Evolutionary conservation across 345 rosid genomes (phyloP).

Genomic region (Hibiscus tridactylites): DNA sequence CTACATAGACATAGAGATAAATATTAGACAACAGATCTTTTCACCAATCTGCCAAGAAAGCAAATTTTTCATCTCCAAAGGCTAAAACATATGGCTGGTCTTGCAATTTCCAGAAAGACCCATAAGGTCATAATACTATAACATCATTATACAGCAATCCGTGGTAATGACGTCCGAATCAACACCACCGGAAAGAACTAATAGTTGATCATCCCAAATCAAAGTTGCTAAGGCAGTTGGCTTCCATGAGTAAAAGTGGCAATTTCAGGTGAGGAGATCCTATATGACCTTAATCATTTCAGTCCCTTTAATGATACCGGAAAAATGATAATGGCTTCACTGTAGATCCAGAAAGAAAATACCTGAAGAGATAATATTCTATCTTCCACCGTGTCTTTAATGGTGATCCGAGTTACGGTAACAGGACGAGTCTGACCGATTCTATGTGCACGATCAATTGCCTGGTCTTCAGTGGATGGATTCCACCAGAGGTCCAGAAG

Average conservation of each 20-base stretch:
- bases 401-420: constrained; percentile 79
- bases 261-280: not conserved
- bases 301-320: not conserved
- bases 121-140: not conserved
- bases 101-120: not conserved
- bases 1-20: constrained; percentile 27
- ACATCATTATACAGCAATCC: not conserved
- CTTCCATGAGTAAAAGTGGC: not conserved
- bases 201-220: not conserved
- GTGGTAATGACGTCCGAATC: not conserved
- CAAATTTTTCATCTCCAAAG: not conserved
- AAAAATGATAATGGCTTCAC: not conserved
- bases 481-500: constrained; percentile 99
- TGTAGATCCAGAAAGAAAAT: constrained; percentile 7
- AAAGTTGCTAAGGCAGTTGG: not conserved
- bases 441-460: constrained; percentile 94
- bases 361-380: constrained; percentile 87
- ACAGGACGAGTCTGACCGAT: constrained; percentile 97
- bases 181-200: not conserved
- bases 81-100: not conserved
- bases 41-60: not conserved
- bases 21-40: not conserved
- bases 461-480: constrained; percentile 96
- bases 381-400: constrained; percentile 81
- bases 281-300: not conserved